A percentile compares a stretch with the other conserved stretches of the same genome.
Conservation (phyloP, 208 protist species). For the Leptomonas seymouri region DNA sequence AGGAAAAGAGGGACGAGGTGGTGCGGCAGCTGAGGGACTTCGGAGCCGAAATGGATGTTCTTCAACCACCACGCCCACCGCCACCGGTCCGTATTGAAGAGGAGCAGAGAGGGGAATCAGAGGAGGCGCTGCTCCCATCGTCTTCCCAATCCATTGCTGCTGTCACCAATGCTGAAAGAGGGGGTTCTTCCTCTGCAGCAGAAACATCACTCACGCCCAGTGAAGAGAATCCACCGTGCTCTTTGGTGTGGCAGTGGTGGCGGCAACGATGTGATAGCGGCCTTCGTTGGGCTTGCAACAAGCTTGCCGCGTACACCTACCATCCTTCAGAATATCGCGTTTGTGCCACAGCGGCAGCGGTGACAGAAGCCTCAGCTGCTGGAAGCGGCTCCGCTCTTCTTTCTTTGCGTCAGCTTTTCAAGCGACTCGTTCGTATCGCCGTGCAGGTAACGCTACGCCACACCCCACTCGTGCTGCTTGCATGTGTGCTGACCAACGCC, state of each 20-base stretch:
- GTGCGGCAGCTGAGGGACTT: background rate
- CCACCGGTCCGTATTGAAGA: background rate
- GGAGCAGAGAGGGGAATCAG: background rate
- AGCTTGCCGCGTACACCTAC: slow-evolving; percentile 50
- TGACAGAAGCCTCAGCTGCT: background rate
- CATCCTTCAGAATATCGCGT: slow-evolving; percentile 37
- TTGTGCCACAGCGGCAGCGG: background rate
- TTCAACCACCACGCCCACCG: background rate
- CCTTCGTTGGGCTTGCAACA: slow-evolving; percentile 21
- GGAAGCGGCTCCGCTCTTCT: background rate
- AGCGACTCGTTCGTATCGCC: slow-evolving; percentile 23
- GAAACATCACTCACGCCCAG: background rate
- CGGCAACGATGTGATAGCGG: slow-evolving; percentile 8
- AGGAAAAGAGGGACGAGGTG: background rate
- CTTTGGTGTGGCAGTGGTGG: slow-evolving; percentile 6
- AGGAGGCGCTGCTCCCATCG: background rate
- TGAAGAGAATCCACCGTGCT: no score
- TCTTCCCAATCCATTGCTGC: background rate
- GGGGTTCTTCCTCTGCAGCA: background rate
- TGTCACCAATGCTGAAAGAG: background rate
- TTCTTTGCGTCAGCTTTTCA: slow-evolving; percentile 20
- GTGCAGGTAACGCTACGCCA: slow-evolving; percentile 41
- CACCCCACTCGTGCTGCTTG: slow-evolving; percentile 38
- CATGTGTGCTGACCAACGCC: slow-evolving; percentile 36
- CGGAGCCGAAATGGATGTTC: background rate